Base-by-base conservation (phyloP, 352 stramenopile species). In the Globisporangium irregulare region DNA sequence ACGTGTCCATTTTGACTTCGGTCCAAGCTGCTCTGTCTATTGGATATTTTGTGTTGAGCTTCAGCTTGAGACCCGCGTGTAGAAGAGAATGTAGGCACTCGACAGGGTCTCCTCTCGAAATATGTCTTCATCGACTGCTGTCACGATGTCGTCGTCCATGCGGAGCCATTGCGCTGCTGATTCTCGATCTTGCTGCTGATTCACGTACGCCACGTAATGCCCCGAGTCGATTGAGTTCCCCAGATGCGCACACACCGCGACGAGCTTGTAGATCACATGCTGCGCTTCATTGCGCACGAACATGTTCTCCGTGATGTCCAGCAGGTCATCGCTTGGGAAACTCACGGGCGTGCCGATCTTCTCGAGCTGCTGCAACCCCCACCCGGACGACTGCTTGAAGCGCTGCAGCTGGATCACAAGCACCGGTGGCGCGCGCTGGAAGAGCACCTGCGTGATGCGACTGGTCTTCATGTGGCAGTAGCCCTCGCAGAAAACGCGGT, bases 31-130 rank as follows among this genome's bases (percentile, higher is more conserved):
- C 18, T 51, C 5, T 64, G 43, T 66, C 25, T 62, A n/a, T 63
- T n/a, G 22, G 27, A 15, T 48, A 5, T 1, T 4, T 22, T 59
- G 9, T 46, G 10, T 46, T 65, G 50, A 48, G 25, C 20, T 41
- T 68, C 29, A 58, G 5, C 24, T 51, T 25, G 25, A n/a, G 20
- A 80, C 59, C 43, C 75, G 71, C 48, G 68, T 72, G 70, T 93
- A 95, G 50, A 95, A 92, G 22, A 95, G 75, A 41, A 95, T 64
- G 50, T 95, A 95, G 3, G 86, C 86, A 38, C 77, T 84, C 3
- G 64, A 76, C 36, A 82, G 43, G 15, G 87, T 93, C 61, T 94
- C 83, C 8, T 59, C 43, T 25, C 65, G 72, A 62, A 93, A 74
- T 5, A 64, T 75, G 1, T 60, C 50, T 27, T 84, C 71, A 55